These are phyloP conservation scores for Neostapfia colusana DNA, from an alignment of 176 grass and related monocot genomes.

Conservation along the genomic window DNA sequence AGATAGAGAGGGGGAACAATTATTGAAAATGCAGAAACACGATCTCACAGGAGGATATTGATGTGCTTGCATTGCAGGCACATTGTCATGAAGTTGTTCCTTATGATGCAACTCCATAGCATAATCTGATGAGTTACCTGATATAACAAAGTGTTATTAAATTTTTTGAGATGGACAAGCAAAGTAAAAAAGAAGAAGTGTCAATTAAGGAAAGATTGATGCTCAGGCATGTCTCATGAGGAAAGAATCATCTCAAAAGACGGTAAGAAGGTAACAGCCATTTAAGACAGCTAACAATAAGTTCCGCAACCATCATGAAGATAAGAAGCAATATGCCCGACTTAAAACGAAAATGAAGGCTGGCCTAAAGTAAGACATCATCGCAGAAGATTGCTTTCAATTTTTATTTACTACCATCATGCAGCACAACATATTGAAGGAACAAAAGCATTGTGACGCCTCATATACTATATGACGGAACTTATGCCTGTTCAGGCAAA, in stretches of 20 bases:
- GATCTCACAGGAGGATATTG: conserved; percentile 78
- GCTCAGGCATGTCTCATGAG: neutral
- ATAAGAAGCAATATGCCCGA: neutral
- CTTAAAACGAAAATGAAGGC: neutral
- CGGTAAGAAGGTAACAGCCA: neutral
- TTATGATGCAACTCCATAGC: conserved; percentile 94
- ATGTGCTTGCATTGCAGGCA: conserved; percentile 74
- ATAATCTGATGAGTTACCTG: conserved; percentile 82
- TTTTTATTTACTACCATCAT: neutral
- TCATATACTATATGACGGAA: neutral
- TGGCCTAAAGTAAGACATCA: neutral
- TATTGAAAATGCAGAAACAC: conserved; percentile 37
- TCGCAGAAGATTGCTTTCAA: neutral
- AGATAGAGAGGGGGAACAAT: conserved; percentile 25
- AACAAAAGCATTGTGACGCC: neutral
- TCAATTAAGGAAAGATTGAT: conserved; percentile 18
- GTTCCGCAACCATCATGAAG: neutral
- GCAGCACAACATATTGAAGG: conserved; percentile 7
- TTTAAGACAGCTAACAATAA: conserved; percentile 16
- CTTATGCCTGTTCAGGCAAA: neutral
- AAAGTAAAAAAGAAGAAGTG: neutral
- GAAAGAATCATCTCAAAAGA: conserved; percentile 32
- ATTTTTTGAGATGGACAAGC: conserved; percentile 9
- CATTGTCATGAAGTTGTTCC: conserved; percentile 91
- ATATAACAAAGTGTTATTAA: conserved; percentile 28